Conservation (phyloP, 2,329 filamentous ascomycete species). For the Hypoxylon sp. region DNA sequence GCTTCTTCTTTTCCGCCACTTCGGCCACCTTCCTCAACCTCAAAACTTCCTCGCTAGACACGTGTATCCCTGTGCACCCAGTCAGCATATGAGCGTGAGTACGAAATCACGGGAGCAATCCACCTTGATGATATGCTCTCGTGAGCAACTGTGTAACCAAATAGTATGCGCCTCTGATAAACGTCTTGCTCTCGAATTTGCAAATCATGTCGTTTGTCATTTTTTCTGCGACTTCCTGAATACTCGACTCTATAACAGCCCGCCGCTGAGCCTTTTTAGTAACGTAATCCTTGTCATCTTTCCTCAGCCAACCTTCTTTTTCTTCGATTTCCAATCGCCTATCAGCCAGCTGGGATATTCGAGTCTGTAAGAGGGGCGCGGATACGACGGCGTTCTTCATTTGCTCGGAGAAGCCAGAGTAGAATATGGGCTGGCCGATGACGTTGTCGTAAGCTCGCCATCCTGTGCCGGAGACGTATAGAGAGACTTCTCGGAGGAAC, state of each 20-base stretch:
- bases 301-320: constrained; percentile 75
- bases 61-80: constrained; percentile 75
- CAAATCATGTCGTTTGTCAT: constrained; percentile 97
- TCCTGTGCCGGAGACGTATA: constrained; percentile 92
- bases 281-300: constrained; percentile 66
- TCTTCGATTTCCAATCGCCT: constrained; percentile 81
- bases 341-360: constrained; percentile 82
- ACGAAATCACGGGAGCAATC: constrained; percentile 7
- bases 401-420: constrained; percentile 88
- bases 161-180: constrained; percentile 94
- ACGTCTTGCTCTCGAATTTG: constrained; percentile 96
- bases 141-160: constrained; percentile 88
- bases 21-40: constrained; percentile 85
- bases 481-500: constrained; percentile 92
- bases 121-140: constrained; percentile 89
- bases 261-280: constrained; percentile 67
- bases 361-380: constrained; percentile 78
- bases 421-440: constrained; percentile 94
- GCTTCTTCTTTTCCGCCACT: constrained; percentile 85
- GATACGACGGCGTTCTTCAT: constrained; percentile 85
- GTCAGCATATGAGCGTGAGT: constrained; percentile 1
- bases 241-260: constrained; percentile 75
- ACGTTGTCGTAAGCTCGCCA: constrained; percentile 95
- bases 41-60: constrained; percentile 93
- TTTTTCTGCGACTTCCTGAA: constrained; percentile 85